Percentiles rank a stretch among this genome's conserved stretches.
phyloP scores from a whole-genome alignment of 2,329 filamentous ascomycete genomes.

The Tolypocladium album region DNA sequence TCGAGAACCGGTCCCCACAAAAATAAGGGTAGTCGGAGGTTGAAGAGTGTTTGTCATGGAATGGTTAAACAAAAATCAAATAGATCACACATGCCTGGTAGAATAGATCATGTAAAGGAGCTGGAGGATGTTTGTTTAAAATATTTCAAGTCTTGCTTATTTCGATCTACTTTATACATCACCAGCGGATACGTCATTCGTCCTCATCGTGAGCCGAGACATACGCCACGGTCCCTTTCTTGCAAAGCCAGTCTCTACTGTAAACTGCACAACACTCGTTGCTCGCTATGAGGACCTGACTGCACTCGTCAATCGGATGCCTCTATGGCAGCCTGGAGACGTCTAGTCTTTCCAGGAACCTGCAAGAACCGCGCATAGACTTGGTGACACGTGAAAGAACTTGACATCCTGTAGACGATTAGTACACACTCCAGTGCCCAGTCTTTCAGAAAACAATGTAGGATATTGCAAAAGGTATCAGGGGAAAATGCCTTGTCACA shows the following conservation, averaged over 20 bases:
- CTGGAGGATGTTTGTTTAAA: background rate
- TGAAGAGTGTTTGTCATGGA: background rate
- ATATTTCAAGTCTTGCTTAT: background rate
- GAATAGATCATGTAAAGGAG: background rate
- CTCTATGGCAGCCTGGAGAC: background rate
- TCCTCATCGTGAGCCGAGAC: background rate
- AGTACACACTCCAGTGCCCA: slow-evolving; percentile 1
- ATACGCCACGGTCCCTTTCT: background rate
- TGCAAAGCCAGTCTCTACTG: background rate
- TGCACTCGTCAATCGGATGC: background rate
- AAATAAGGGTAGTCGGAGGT: too few species aligned
- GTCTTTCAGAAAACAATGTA: background rate
- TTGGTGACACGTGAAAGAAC: too few species aligned
- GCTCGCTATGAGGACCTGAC: background rate
- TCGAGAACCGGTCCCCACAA: too few species aligned
- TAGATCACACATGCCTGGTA: background rate
- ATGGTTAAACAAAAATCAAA: background rate
- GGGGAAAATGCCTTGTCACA: slow-evolving; percentile 31
- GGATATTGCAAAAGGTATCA: slow-evolving; percentile 9
- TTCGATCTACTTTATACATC: background rate
- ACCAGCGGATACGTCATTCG: background rate
- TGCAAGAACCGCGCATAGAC: background rate
- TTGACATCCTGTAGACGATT: background rate
- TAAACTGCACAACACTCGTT: background rate
- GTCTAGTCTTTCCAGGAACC: background rate